Conservation (phyloP, 1,284 basidiomycete species). For the Puccinia polysora region DNA sequence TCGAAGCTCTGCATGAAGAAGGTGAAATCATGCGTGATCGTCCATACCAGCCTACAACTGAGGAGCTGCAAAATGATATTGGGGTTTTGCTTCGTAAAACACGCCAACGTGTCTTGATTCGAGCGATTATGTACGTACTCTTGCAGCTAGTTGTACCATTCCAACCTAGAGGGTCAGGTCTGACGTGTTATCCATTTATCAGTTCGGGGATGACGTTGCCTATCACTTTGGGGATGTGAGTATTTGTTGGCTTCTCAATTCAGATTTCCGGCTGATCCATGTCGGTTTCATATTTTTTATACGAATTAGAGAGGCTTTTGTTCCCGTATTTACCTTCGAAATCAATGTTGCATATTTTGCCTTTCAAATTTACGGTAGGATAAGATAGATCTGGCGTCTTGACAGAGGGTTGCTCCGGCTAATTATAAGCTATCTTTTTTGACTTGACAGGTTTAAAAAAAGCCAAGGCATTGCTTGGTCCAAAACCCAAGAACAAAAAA, state of each 20-base stretch:
- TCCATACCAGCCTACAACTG: conserved; percentile 35
- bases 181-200: conserved; percentile 6
- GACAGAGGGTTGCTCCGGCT: too few relatives aligned
- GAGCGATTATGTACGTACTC: conserved; percentile 27
- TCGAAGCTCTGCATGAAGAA: neutral
- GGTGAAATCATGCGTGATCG: too few relatives aligned
- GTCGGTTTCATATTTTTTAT: neutral
- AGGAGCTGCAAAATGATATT: conserved; percentile 36
- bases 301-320: conserved; percentile 42
- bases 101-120: conserved; percentile 7
- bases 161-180: too few relatives aligned
- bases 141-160: neutral
- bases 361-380: conserved; percentile 42
- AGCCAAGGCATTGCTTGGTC: conserved; percentile 12
- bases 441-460: conserved; percentile 3
- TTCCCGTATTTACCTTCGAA: conserved; percentile 39
- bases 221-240: conserved; percentile 39
- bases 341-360: conserved; percentile 41
- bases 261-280: neutral
- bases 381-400: too few relatives aligned
- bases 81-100: conserved; percentile 31
- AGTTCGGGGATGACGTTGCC: conserved; percentile 31
- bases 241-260: neutral
- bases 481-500: neutral
- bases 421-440: neutral